Evolutionary conservation across 768 basidiomycete genomes (phyloP).

Genomic region (Mycena polygramma): DNA sequence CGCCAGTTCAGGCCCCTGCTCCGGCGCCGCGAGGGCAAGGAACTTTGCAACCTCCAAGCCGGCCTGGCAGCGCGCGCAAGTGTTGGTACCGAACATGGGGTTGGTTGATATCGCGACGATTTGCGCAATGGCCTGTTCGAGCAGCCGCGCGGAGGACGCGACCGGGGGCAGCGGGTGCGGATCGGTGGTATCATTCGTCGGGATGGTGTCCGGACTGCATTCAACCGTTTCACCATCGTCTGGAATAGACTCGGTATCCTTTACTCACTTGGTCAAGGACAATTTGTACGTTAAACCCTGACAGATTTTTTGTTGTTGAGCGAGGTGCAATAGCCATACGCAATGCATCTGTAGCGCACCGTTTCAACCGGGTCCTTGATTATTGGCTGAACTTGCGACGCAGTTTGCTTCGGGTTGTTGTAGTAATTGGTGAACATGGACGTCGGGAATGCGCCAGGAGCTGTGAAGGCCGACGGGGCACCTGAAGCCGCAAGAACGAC

Average conservation of each 20-base stretch:
- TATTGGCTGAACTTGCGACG: conserved; percentile 81
- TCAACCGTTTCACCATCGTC: neutral
- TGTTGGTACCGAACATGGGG: conserved; percentile 64
- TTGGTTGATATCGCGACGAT: conserved; percentile 67
- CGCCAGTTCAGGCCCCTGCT: conserved; percentile 68
- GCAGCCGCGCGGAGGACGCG: conserved; percentile 59
- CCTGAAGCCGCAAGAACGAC: conserved; percentile 8
- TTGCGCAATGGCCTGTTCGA: conserved; percentile 68
- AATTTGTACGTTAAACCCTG: conserved; percentile 68
- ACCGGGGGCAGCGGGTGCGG: conserved; percentile 75
- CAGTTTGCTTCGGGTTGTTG: conserved; percentile 80
- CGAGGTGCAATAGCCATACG: conserved; percentile 28
- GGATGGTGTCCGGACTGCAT: conserved; percentile 66
- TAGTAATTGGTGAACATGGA: conserved; percentile 75
- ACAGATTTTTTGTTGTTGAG: too few species aligned
- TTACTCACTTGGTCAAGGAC: conserved; percentile 59
- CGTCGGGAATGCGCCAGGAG: conserved; percentile 74
- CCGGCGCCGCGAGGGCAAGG: conserved; percentile 72
- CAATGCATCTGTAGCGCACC: conserved; percentile 49
- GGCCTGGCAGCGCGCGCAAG: conserved; percentile 72
- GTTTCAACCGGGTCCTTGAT: conserved; percentile 76
- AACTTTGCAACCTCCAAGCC: conserved; percentile 75
- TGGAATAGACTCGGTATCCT: too few species aligned
- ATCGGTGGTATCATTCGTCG: conserved; percentile 69
- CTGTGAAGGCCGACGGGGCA: conserved; percentile 64